Evolutionary conservation across 1,139 yeast genomes (phyloP).

Genomic region (Sugiyamaella pinicola): DNA sequence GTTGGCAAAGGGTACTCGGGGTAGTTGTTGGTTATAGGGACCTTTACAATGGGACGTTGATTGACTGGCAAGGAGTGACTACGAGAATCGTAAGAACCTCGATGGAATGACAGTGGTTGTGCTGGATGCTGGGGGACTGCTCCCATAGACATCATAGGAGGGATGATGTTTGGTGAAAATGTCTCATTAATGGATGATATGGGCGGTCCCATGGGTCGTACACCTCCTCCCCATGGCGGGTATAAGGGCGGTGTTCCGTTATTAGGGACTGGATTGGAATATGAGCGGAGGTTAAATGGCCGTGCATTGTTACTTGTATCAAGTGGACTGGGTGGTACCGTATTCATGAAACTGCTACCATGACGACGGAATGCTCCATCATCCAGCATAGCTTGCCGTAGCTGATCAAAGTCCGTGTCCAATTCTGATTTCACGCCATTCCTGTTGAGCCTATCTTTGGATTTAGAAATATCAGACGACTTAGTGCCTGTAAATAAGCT

Average conservation of each 20-base stretch:
- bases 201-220: not conserved
- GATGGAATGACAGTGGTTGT: too few relatives aligned
- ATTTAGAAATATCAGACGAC: too few relatives aligned
- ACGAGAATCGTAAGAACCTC: slow-evolving; percentile 8
- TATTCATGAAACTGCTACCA: slow-evolving; percentile 2
- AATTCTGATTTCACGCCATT: not conserved
- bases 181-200: not conserved
- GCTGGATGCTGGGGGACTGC: slow-evolving; percentile 2
- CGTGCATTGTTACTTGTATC: slow-evolving; percentile 9
- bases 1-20: slow-evolving; percentile 20
- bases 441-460: not conserved
- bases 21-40: slow-evolving; percentile 21
- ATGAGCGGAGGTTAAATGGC: slow-evolving; percentile 14
- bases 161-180: slow-evolving; percentile 1
- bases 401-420: not conserved
- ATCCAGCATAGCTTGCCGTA: not conserved
- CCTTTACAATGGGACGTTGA: slow-evolving; percentile 17
- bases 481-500: not conserved
- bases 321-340: slow-evolving; percentile 6
- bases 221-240: slow-evolving; percentile 11
- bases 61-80: not conserved
- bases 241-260: slow-evolving; percentile 6
- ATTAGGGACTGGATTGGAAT: slow-evolving; percentile 17
- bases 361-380: slow-evolving; percentile 1
- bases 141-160: slow-evolving; percentile 11